phyloP scores from a whole-genome alignment of 768 basidiomycete species.

The Russula brevipes region DNA sequence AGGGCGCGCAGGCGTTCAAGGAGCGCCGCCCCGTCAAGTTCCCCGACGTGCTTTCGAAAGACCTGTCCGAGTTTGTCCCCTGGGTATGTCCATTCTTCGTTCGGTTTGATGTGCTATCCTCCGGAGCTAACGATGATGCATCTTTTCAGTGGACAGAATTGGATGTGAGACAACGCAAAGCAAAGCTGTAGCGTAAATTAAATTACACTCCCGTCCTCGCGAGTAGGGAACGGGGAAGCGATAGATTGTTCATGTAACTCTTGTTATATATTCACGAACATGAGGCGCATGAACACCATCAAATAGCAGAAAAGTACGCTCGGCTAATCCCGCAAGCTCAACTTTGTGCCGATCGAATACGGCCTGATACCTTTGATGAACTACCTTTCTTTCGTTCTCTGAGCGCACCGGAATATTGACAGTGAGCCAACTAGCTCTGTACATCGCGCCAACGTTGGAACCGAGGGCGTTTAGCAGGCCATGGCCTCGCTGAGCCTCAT shows the following conservation, averaged over 20 bases:
- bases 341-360: background rate
- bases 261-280: background rate
- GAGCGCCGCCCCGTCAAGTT: slow-evolving; percentile 45
- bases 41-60: slow-evolving; percentile 40
- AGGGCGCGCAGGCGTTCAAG: slow-evolving; percentile 47
- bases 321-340: background rate
- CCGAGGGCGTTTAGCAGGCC: slow-evolving; percentile 4
- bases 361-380: background rate
- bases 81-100: slow-evolving; percentile 40
- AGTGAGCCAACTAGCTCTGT: slow-evolving; percentile 14
- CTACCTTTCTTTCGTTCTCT: background rate
- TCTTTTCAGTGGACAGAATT: slow-evolving; percentile 34
- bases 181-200: slow-evolving; percentile 9
- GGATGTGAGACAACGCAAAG: slow-evolving; percentile 8
- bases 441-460: background rate
- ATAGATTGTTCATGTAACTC: background rate
- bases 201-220: background rate
- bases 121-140: background rate
- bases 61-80: slow-evolving; percentile 42
- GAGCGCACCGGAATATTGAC: background rate
- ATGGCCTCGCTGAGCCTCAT: slow-evolving; percentile 2
- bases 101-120: background rate
- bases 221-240: background rate
- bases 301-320: background rate
- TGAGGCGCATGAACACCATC: no score